phyloP scores from a whole-genome alignment of 345 rosid species.

The Pugionium cornutum region DNA sequence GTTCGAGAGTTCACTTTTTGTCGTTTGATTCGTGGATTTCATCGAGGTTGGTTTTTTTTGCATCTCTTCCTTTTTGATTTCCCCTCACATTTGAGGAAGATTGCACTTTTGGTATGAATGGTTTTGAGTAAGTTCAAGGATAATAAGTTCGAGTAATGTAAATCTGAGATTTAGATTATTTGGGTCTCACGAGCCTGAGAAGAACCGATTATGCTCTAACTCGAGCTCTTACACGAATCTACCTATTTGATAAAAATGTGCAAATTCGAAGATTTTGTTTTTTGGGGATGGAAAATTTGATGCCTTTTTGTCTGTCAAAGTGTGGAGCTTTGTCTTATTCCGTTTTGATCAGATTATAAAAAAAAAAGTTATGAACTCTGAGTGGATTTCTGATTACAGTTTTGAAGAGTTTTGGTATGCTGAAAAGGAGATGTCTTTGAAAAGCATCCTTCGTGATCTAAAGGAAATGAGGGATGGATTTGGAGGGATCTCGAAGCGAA shows the following conservation, averaged over 20 bases:
- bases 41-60: constrained; percentile 29
- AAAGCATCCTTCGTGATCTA: constrained; percentile 82
- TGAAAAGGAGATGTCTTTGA: constrained; percentile 62
- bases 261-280: not conserved
- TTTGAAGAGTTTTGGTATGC: constrained; percentile 36
- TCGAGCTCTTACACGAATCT: constrained; percentile 1
- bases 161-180: constrained; percentile 20
- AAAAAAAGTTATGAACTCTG: constrained; percentile 4
- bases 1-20: not conserved
- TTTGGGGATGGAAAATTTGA: not conserved
- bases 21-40: constrained; percentile 19
- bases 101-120: not conserved
- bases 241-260: not conserved
- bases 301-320: not conserved
- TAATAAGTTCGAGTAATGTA: not conserved
- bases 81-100: too few species aligned
- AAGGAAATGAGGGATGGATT: constrained; percentile 78
- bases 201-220: not conserved
- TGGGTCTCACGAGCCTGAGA: not conserved
- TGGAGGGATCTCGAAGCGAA: constrained; percentile 72
- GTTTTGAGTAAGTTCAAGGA: not conserved
- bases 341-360: not conserved
- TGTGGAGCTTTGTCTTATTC: not conserved
- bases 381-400: constrained; percentile 30
- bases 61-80: not conserved